Evolutionary conservation across 106 monocot species (phyloP).

Genomic region (Dioscorea dumetorum): DNA sequence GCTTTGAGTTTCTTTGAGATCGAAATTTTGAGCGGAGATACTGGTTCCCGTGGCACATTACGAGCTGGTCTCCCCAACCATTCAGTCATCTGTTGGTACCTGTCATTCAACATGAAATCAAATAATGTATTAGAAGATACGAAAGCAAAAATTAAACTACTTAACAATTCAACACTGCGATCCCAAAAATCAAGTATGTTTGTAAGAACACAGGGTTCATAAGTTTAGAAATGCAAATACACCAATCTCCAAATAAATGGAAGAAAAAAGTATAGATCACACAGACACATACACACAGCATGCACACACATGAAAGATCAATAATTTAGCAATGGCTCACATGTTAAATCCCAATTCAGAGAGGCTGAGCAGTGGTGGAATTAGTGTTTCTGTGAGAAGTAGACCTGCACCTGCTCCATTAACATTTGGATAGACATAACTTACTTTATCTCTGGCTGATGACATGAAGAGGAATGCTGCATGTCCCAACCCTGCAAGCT

Average conservation of each 20-base stretch:
- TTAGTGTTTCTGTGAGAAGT: slow-evolving; percentile 61
- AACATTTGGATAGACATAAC: slow-evolving; percentile 84
- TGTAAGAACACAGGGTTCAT: not conserved
- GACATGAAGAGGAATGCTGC: slow-evolving; percentile 83
- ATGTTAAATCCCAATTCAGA: slow-evolving; percentile 76
- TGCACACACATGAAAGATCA: no score
- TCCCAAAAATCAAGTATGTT: not conserved
- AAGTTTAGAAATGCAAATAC: not conserved
- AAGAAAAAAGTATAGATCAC: no score
- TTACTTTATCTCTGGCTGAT: slow-evolving; percentile 60
- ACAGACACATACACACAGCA: no score
- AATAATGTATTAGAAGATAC: not conserved
- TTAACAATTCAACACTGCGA: not conserved
- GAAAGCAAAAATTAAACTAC: not conserved
- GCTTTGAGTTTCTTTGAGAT: slow-evolving; percentile 73
- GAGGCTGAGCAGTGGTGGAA: slow-evolving; percentile 48
- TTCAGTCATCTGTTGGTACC: slow-evolving; percentile 81
- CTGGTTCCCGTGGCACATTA: slow-evolving; percentile 41
- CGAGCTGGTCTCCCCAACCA: slow-evolving; percentile 69
- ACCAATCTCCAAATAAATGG: no score
- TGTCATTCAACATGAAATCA: slow-evolving; percentile 11
- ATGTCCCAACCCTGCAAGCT: slow-evolving; percentile 69
- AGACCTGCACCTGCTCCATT: slow-evolving; percentile 80
- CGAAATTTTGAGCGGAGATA: slow-evolving; percentile 60
- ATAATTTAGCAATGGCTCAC: slow-evolving; percentile 31